Evolutionary conservation across 2,329 filamentous ascomycete genomes (phyloP), one percentile per base, ranked within the genome.

Genomic region (Colletotrichum salicis): DNA sequence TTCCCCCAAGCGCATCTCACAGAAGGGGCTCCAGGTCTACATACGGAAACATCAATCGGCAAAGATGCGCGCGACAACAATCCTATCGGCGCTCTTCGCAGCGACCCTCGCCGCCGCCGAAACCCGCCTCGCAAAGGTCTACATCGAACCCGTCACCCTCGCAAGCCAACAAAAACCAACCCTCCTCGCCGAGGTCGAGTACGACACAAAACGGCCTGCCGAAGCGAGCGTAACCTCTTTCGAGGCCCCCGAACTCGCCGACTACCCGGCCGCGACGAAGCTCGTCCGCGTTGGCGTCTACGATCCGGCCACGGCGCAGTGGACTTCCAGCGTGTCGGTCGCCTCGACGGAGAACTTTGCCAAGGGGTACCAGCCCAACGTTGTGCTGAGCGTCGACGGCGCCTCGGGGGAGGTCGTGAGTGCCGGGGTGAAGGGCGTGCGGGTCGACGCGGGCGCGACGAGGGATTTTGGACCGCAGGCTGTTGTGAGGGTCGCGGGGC

Each of bases 381-480:
- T 92, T 62, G 76, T 89, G 31, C 78, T 92, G 13, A 85, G 84
- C 2, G 81, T 91, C 48, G 86, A 87, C 74, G 78, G 77, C 27
- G 65, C 51, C 15, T 74, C 75, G 31, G 86, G 84, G 8, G 79
- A 81, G 8, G 80, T 89, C 2, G 76, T 90, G 60, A 86, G 89
- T 31, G 88, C 86, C 15, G 83, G 84, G 41, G 78, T 86, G 58
- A 87, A 86, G 78, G 89, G 89, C n/a, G 86, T 89, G 24, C 79
- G 79, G 75, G 88, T 92, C 68, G 90, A 92, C 78, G 90, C 90
- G 12, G 90, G 90, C 2, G 85, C 88, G 75, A 92, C 90, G 76
- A 84, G 90, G 74, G 89, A 92, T 78, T 92, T 92, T 81, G 89
- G 89, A 0, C 89, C 90, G 56, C 85, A 89, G 82, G 88, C 87